These are phyloP conservation scores for Blakeslea trispora DNA, from an alignment of 371 early-diverging fungal species.

Conservation along the genomic window DNA sequence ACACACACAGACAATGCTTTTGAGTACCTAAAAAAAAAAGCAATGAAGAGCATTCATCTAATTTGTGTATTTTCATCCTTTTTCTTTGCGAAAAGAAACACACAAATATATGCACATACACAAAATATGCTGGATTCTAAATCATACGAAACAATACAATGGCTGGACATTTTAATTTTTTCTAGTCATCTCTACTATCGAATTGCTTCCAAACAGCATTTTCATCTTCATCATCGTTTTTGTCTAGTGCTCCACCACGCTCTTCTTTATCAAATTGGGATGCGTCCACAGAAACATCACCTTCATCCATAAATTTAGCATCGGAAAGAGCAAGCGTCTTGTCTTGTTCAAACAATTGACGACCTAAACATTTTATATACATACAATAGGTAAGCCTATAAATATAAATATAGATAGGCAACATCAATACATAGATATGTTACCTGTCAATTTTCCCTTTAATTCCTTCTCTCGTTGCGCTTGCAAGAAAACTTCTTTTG, in stretches of 20 bases:
- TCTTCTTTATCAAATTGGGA: conserved; percentile 69
- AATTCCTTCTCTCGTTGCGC: conserved; percentile 49
- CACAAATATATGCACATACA: too few relatives aligned
- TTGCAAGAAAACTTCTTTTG: conserved; percentile 55
- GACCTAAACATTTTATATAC: too few relatives aligned
- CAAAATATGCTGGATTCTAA: too few relatives aligned
- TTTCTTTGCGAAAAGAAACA: too few relatives aligned
- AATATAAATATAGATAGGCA: too few relatives aligned
- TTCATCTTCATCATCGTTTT: conserved; percentile 66
- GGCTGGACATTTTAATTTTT: neutral
- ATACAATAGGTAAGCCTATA: too few relatives aligned
- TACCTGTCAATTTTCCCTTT: conserved; percentile 62
- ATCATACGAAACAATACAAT: neutral
- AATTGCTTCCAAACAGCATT: conserved; percentile 50
- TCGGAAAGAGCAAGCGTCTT: conserved; percentile 83
- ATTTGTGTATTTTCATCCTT: too few relatives aligned
- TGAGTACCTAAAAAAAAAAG: too few relatives aligned
- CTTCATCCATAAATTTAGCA: conserved; percentile 81
- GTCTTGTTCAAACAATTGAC: conserved; percentile 92
- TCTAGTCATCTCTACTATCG: conserved; percentile 30
- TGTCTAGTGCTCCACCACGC: conserved; percentile 39
- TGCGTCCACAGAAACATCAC: conserved; percentile 82
- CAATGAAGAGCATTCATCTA: too few relatives aligned
- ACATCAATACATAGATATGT: too few relatives aligned
- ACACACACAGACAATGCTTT: too few relatives aligned